Evolutionary conservation across 768 basidiomycete species (phyloP), one percentile per base, ranked within the genome.

Genomic region (Calocybe indica): DNA sequence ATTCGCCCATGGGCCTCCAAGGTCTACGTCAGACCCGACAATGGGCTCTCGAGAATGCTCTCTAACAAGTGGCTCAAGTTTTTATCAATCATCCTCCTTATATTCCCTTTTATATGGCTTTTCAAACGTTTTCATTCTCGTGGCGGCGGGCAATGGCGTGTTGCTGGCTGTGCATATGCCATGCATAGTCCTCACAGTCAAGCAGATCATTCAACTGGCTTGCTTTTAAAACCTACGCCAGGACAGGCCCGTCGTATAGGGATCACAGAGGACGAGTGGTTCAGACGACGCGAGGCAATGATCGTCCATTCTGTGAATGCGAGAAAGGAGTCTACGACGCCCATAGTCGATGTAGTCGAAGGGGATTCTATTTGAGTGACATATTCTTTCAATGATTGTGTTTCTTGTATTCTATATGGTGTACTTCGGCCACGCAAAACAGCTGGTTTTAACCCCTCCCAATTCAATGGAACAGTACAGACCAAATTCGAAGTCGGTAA

Each of bases 101-200:
- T 92, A 49, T 92, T 80, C 58, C 89, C 88, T 0, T 81, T 89
- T 61, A 74, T 92, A 52, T 92, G 88, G 88, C 63, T 92, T 3
- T 89, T 79, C 64, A 80, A 81, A 60, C 78, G 82, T 4, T 85
- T 86, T 63, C 74, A 83, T 55, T 58, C 69, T 5, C 68, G 65
- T 0, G 87, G 88, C 7, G 89, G 89, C 5, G 90, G 85, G 0
- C 65, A 69, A 8, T 92, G 89, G 89, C 70, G 75, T 53, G 81
- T 90, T 6, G 83, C 82, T 45, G 88, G 88, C 13, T 80, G 80
- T 10, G 86, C 83, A 8, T 89, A 87, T 57, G 74, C 84, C n/a
- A 65, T 90, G 39, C 86, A 83, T 60, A 71, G 73, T 14, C 72
- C 63, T 64, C 65, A 22, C 1, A 4, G 22, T 4, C 22, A 22